A percentile compares a stretch with the other conserved stretches of the same genome.
Conservation (phyloP, 805 yeast genomes). For the Yarrowia sp. region DNA sequence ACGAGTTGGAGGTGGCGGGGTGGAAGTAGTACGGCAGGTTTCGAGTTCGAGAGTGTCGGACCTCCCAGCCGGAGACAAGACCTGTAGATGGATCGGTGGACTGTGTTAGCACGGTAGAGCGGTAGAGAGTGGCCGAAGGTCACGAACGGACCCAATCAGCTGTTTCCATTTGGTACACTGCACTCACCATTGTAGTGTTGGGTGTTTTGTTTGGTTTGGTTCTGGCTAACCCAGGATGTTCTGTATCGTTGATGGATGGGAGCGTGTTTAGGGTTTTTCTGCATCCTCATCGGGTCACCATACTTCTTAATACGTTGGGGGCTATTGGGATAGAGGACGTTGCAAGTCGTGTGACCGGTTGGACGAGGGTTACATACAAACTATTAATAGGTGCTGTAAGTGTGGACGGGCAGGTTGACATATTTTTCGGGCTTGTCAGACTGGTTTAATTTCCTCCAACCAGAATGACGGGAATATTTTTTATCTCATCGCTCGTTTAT, state of each 20-base stretch:
- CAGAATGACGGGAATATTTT: too few relatives aligned
- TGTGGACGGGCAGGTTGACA: too few relatives aligned
- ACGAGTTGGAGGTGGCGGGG: slow-evolving; percentile 64
- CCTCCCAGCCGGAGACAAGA: slow-evolving; percentile 81
- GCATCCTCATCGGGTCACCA: slow-evolving; percentile 19
- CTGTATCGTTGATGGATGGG: background rate
- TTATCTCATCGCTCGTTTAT: too few relatives aligned
- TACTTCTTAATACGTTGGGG: background rate
- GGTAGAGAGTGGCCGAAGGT: too few relatives aligned
- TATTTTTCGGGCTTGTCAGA: too few relatives aligned
- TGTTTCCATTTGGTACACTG: too few relatives aligned
- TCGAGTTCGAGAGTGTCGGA: slow-evolving; percentile 73
- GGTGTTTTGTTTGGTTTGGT: background rate
- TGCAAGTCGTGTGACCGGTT: background rate
- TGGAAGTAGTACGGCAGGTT: slow-evolving; percentile 82
- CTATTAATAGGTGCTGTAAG: too few relatives aligned
- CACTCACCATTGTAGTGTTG: background rate
- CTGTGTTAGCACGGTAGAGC: slow-evolving; percentile 1
- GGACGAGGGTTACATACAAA: too few relatives aligned
- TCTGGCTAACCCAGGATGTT: too few relatives aligned
- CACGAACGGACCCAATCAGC: too few relatives aligned
- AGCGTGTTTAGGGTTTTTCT: background rate
- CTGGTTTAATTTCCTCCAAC: too few relatives aligned
- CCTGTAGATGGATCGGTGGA: slow-evolving; percentile 52
- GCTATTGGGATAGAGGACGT: background rate